phyloP scores from a whole-genome alignment of 345 rosid species.

The Firmiana major region DNA sequence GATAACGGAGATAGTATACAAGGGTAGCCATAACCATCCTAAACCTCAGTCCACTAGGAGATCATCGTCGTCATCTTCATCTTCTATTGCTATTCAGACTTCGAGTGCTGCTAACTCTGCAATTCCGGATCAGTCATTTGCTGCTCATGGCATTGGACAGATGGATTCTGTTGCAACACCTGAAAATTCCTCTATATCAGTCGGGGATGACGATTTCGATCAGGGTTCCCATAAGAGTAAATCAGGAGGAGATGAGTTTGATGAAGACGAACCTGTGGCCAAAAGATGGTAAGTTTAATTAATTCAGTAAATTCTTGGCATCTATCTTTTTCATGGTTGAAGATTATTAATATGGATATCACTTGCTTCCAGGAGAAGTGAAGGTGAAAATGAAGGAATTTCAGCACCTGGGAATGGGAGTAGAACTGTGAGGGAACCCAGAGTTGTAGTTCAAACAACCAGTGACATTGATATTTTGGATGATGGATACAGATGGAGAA shows the following conservation, averaged over 20 bases:
- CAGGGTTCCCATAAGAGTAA: slow-evolving; percentile 55
- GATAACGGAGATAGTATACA: slow-evolving; percentile 83
- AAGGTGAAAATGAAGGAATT: slow-evolving; percentile 71
- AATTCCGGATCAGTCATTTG: slow-evolving; percentile 46
- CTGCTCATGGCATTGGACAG: slow-evolving; percentile 37
- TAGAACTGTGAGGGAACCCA: slow-evolving; percentile 79
- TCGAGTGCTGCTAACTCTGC: slow-evolving; percentile 31
- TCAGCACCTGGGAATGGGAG: slow-evolving; percentile 73
- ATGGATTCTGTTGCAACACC: slow-evolving; percentile 60
- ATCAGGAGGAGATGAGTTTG: slow-evolving; percentile 56
- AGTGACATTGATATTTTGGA: slow-evolving; percentile 93
- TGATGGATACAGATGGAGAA: slow-evolving; percentile 97
- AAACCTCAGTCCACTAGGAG: slow-evolving; percentile 69
- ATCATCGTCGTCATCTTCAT: slow-evolving; percentile 44
- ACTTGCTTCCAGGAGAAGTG: slow-evolving; percentile 52
- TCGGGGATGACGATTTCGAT: slow-evolving; percentile 66
- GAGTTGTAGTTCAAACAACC: slow-evolving; percentile 91
- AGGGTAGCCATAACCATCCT: slow-evolving; percentile 86
- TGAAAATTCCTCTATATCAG: slow-evolving; percentile 66
- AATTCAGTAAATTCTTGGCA: neutral
- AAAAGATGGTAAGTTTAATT: slow-evolving; percentile 65
- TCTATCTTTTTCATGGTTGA: neutral
- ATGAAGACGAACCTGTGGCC: slow-evolving; percentile 76
- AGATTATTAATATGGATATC: neutral
- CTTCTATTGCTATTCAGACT: slow-evolving; percentile 32